phyloP scores from a whole-genome alignment of 2,329 filamentous ascomycete genomes.

The Diaporthe vaccinii region DNA sequence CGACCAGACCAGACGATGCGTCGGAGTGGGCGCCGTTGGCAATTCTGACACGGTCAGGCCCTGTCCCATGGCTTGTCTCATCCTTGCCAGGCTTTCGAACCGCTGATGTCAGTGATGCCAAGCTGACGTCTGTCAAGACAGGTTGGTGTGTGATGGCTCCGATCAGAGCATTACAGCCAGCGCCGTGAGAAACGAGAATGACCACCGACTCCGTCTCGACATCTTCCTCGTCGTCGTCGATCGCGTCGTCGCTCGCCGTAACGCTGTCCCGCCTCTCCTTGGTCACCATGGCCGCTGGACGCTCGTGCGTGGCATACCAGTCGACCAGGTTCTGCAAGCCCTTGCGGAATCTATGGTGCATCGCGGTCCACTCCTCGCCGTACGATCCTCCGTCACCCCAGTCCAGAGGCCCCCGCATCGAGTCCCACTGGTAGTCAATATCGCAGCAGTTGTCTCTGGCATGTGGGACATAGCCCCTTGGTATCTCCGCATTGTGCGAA shows the following conservation, averaged over 20 bases:
- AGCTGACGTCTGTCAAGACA: constrained; percentile 88
- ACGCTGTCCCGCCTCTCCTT: constrained; percentile 54
- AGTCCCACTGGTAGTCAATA: constrained; percentile 98
- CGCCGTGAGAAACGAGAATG: constrained; percentile 92
- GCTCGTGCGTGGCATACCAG: constrained; percentile 79
- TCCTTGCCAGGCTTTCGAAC: constrained; percentile 67
- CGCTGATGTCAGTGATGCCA: constrained; percentile 93
- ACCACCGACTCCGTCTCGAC: constrained; percentile 82
- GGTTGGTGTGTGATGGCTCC: constrained; percentile 93
- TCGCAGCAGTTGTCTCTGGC: constrained; percentile 87
- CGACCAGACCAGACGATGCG: constrained; percentile 52
- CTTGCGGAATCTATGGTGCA: constrained; percentile 90
- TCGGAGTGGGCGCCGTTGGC: constrained; percentile 39
- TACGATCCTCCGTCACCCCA: constrained; percentile 92
- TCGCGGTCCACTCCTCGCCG: constrained; percentile 94
- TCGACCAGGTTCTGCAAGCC: constrained; percentile 84
- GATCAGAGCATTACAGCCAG: constrained; percentile 95
- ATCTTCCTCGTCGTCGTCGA: constrained; percentile 67
- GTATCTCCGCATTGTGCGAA: constrained; percentile 84
- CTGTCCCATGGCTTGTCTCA: constrained; percentile 44
- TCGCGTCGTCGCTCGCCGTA: constrained; percentile 50
- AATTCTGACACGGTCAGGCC: constrained; percentile 44
- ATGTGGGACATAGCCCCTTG: constrained; percentile 89
- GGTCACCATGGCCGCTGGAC: constrained; percentile 65
- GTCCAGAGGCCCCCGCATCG: constrained; percentile 79